phyloP scores from a whole-genome alignment of 2,329 filamentous ascomycete species.

The Colletotrichum plurivorum region DNA sequence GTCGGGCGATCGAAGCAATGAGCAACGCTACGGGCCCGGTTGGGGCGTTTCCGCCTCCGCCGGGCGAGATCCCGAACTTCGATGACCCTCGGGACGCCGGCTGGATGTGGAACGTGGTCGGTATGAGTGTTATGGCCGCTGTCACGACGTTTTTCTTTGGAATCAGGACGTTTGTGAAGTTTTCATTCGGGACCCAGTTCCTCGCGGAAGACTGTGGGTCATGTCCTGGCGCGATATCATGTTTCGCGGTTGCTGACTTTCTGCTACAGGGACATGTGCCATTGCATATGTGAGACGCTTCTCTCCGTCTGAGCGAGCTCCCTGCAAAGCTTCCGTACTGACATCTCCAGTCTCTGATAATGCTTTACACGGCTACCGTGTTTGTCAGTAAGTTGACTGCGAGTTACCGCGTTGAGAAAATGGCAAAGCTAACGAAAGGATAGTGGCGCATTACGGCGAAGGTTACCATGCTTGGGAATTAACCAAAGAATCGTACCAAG shows the following conservation, averaged over 20 bases:
- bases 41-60: conserved; percentile 43
- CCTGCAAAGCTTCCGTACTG: neutral
- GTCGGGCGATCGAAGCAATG: conserved; percentile 28
- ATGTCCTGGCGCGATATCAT: too few species aligned
- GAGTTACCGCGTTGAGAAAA: too few species aligned
- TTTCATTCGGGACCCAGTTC: conserved; percentile 19
- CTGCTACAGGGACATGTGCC: conserved; percentile 28
- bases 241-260: too few species aligned
- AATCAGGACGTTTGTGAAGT: conserved; percentile 42
- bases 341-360: neutral
- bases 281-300: conserved; percentile 25
- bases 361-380: conserved; percentile 24
- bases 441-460: conserved; percentile 45
- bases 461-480: conserved; percentile 45
- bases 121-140: conserved; percentile 38
- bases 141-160: conserved; percentile 36
- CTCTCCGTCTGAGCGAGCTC: neutral
- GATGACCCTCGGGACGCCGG: conserved; percentile 40
- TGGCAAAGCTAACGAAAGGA: conserved; percentile 19
- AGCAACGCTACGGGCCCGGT: conserved; percentile 28
- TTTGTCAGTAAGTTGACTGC: conserved; percentile 24
- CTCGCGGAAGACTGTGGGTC: conserved; percentile 32
- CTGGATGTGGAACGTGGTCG: conserved; percentile 36
- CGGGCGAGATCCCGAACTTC: conserved; percentile 43
- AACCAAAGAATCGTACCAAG: conserved; percentile 35